Evolutionary conservation across 2,329 filamentous ascomycete genomes (phyloP).

Genomic region (Alternaria triticina): DNA sequence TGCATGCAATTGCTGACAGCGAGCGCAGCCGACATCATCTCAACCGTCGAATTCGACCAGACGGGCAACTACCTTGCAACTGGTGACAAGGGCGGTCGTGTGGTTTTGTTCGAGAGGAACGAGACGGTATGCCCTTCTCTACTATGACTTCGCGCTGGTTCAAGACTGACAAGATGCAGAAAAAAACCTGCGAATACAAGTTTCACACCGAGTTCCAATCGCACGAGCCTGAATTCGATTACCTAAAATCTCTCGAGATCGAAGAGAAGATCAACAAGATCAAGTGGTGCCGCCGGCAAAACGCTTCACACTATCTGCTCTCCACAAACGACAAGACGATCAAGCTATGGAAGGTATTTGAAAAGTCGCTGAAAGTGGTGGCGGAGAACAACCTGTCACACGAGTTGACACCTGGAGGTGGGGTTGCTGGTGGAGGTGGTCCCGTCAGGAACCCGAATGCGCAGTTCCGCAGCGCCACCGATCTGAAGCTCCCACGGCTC

Average conservation of each 20-base stretch:
- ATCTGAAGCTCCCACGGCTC: conserved; percentile 91
- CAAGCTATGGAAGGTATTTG: conserved; percentile 99
- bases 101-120: conserved; percentile 89
- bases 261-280: conserved; percentile 99
- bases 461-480: conserved; percentile 78
- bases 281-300: conserved; percentile 98
- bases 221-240: conserved; percentile 99
- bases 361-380: conserved; percentile 98
- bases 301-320: conserved; percentile 96
- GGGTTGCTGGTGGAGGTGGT: conserved; percentile 75
- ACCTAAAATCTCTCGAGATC: conserved; percentile 98
- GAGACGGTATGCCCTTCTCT: conserved; percentile 74
- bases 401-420: conserved; percentile 81
- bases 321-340: conserved; percentile 99
- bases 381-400: conserved; percentile 98
- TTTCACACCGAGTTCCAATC: conserved; percentile 99
- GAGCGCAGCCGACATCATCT: conserved; percentile 80
- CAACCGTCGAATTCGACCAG: conserved; percentile 88
- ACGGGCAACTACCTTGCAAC: conserved; percentile 89
- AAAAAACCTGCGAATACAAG: conserved; percentile 99
- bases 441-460: conserved; percentile 74
- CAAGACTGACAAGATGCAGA: conserved; percentile 62
- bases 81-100: conserved; percentile 86
- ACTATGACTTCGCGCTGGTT: not conserved
- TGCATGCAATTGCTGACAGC: conserved; percentile 19